These are phyloP conservation scores for Delphinella strobiligena DNA, from an alignment of 2,329 filamentous ascomycete genomes.

Conservation along the genomic window DNA sequence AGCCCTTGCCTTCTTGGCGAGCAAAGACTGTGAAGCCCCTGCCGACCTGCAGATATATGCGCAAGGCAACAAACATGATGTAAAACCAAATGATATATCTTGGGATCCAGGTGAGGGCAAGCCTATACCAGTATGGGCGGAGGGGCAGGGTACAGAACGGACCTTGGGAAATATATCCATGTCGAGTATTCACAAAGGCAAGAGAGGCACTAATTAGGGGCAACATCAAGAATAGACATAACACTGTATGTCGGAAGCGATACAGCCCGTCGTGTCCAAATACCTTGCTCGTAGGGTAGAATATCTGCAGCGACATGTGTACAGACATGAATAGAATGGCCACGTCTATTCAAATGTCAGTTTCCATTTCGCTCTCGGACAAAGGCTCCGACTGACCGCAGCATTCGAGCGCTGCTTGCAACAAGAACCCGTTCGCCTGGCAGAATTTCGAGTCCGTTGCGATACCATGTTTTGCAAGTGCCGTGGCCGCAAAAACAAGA, in stretches of 20 bases:
- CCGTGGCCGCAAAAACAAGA: constrained; percentile 50
- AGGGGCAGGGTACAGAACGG: constrained; percentile 60
- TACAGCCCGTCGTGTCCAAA: constrained; percentile 53
- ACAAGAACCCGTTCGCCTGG: constrained; percentile 56
- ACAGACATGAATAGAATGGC: constrained; percentile 61
- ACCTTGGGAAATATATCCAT: constrained; percentile 50
- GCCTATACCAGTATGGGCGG: constrained; percentile 55
- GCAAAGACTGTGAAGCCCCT: constrained; percentile 29
- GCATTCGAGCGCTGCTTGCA: constrained; percentile 54
- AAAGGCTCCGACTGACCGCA: constrained; percentile 31
- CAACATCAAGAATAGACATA: constrained; percentile 43
- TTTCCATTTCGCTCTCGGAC: background rate
- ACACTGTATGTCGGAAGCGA: constrained; percentile 51
- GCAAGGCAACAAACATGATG: constrained; percentile 53
- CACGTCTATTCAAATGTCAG: constrained; percentile 37
- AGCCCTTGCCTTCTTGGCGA: constrained; percentile 15
- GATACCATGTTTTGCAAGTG: constrained; percentile 42
- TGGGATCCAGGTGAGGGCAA: constrained; percentile 60
- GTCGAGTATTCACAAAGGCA: constrained; percentile 46
- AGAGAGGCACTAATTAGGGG: constrained; percentile 50
- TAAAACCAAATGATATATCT: constrained; percentile 55
- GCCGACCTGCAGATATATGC: constrained; percentile 58
- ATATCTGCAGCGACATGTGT: constrained; percentile 61
- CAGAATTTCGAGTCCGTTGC: constrained; percentile 45
- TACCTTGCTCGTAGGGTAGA: constrained; percentile 36